Evolutionary conservation across 208 protist species (phyloP), one percentile per base, ranked within the genome.

Genomic region (Trypanosoma caninum): DNA sequence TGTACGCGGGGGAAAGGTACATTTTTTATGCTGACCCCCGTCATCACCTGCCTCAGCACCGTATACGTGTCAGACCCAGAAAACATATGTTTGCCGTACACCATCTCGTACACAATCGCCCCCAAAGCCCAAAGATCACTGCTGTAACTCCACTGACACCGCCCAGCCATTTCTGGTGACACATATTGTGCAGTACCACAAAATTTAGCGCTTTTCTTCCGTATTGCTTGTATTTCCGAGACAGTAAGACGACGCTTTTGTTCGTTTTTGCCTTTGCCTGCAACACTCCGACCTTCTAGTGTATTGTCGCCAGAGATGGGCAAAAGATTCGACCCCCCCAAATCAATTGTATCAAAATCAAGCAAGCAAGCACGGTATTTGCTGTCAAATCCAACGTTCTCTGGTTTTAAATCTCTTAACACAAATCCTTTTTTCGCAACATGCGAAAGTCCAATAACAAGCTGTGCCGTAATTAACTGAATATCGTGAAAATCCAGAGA

Each of bases 91-190:
- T 47, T 63, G 18, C 89, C 90, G 64, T 96, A 92, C 35, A 86
- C 8, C 69, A 97, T 79, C 79, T 98, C 87, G 72, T 98, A 98
- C 33, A 96, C 86, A 22, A 97, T 75, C n/a, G 92, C 80, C 22
- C 97, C 97, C 22, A 98, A 72, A 1, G 91, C 84, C 95, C 95
- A 98, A 31, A 98, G 64, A 69, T 98, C 97, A 61, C 82, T 89
- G 69, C 87, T 96, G 64, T 87, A 95, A 69, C 92, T 97, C 84
- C 93, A 97, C 33, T 66, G 54, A 69, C 94, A 93, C 77, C 93
- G 74, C 2, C 91, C 83, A 11, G 95, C 76, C 72, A 98, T 93
- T 69, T 98, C 97, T 0, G 97, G 97, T 2, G 92, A 96, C 4
- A 98, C 89, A 67, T 98, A 98, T 59, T 98, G 87, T 11, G 93